Percentiles rank a stretch among this genome's conserved stretches.
These are phyloP conservation scores for Grosmannia clavigera DNA, from an alignment of 2,329 filamentous ascomycete genomes.

Conservation along the genomic window DNA sequence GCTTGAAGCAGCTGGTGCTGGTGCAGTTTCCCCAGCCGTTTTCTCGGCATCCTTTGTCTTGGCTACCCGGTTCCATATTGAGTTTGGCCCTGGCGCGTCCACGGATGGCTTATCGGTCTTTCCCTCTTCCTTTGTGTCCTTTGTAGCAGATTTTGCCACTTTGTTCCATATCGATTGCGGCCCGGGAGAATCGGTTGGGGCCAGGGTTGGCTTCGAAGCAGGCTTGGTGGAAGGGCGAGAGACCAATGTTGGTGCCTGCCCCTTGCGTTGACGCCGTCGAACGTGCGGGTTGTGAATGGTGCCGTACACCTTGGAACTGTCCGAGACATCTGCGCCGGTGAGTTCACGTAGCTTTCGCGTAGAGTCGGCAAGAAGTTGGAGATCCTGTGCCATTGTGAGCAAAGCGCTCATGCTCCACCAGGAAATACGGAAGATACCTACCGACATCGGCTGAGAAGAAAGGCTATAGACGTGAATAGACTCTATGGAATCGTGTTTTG, in stretches of 20 bases:
- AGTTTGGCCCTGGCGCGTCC: conserved; percentile 18
- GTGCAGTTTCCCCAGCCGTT: conserved; percentile 14
- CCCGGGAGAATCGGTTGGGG: conserved; percentile 4
- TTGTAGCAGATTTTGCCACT: conserved; percentile 9
- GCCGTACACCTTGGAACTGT: conserved; percentile 52
- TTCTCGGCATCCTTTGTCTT: conserved; percentile 13
- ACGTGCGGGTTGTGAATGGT: conserved; percentile 63
- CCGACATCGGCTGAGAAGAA: conserved; percentile 55
- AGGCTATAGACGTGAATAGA: conserved; percentile 85
- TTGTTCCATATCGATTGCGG: conserved; percentile 9
- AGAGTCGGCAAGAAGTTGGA: conserved; percentile 60
- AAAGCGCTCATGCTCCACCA: no score
- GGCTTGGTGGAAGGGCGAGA: conserved; percentile 1
- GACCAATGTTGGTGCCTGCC: conserved; percentile 12
- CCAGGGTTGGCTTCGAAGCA: conserved; percentile 14
- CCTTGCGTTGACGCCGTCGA: conserved; percentile 33
- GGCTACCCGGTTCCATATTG: conserved; percentile 1
- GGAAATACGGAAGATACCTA: conserved; percentile 16
- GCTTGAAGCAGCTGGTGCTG: conserved; percentile 18
- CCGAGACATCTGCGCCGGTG: conserved; percentile 43
- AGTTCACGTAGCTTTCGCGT: conserved; percentile 49
- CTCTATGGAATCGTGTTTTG: conserved; percentile 57
- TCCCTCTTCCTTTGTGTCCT: conserved; percentile 5
- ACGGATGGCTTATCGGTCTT: conserved; percentile 12
- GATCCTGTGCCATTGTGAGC: conserved; percentile 27